Percentiles rank a stretch among this genome's conserved stretches.
These are phyloP conservation scores for Cyberlindnera xishuangbannaensis DNA, from an alignment of 805 yeast genomes.

Conservation along the genomic window DNA sequence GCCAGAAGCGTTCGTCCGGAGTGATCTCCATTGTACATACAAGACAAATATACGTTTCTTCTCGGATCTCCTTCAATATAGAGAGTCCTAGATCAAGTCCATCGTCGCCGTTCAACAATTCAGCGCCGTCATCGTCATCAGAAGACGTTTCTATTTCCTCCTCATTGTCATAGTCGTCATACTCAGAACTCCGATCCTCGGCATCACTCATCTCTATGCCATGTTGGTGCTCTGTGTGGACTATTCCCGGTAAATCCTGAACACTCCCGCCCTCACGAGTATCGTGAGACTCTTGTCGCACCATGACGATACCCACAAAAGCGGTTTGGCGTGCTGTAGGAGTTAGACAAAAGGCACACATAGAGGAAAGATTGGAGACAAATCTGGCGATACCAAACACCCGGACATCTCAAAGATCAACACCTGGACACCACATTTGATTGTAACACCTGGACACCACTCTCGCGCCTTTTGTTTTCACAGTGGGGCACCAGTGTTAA, in stretches of 20 bases:
- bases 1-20: constrained; percentile 62
- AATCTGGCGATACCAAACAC: not conserved
- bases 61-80: constrained; percentile 51
- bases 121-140: constrained; percentile 16
- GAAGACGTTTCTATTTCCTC: not conserved
- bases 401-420: not conserved
- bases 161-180: not conserved
- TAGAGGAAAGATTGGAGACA: not conserved
- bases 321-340: no score
- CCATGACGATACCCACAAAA: no score
- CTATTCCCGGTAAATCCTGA: no score
- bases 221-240: no score
- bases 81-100: constrained; percentile 26
- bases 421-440: no score
- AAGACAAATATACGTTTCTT: constrained; percentile 75
- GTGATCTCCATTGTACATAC: constrained; percentile 85
- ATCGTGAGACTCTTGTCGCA: no score
- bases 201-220: no score
- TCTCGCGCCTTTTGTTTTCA: no score
- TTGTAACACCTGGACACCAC: no score
- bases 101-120: constrained; percentile 10
- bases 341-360: not conserved
- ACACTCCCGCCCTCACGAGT: no score
- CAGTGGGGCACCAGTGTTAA: no score
- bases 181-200: no score